These are phyloP conservation scores for Talaromyces sp. DNA, from an alignment of 2,329 filamentous ascomycete species.

Conservation along the genomic window DNA sequence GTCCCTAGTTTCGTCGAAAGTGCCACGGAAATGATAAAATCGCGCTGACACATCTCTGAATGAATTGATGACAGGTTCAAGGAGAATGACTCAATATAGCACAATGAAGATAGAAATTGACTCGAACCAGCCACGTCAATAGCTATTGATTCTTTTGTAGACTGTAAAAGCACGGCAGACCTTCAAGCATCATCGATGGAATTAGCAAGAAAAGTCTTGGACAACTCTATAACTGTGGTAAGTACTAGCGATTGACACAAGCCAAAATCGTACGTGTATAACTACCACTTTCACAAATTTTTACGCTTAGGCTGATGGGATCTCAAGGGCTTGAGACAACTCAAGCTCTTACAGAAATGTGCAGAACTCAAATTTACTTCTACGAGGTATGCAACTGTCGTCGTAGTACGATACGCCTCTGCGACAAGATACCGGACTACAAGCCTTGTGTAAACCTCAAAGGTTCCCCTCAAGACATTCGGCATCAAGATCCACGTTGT, in stretches of 20 bases:
- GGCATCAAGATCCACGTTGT: not conserved
- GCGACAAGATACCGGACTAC: not conserved
- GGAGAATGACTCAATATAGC: not conserved
- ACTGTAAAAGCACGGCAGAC: not conserved
- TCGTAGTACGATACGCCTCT: conserved; percentile 2
- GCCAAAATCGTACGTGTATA: not conserved
- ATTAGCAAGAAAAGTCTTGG: not conserved
- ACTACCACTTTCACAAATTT: not conserved
- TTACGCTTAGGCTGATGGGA: no score
- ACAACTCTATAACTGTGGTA: not conserved
- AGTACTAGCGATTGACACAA: not conserved
- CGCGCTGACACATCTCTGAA: not conserved
- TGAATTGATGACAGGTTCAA: not conserved
- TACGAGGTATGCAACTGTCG: not conserved
- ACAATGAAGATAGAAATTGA: not conserved
- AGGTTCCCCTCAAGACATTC: not conserved
- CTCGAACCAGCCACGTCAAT: not conserved
- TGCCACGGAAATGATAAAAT: not conserved
- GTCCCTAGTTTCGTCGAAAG: not conserved
- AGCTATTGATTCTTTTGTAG: not conserved
- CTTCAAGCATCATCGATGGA: no score
- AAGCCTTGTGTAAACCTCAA: not conserved
- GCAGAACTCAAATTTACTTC: not conserved
- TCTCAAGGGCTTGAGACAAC: no score
- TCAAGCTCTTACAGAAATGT: no score